Conservation (phyloP, 140 eudicot species). For the Flaveria floridana region DNA sequence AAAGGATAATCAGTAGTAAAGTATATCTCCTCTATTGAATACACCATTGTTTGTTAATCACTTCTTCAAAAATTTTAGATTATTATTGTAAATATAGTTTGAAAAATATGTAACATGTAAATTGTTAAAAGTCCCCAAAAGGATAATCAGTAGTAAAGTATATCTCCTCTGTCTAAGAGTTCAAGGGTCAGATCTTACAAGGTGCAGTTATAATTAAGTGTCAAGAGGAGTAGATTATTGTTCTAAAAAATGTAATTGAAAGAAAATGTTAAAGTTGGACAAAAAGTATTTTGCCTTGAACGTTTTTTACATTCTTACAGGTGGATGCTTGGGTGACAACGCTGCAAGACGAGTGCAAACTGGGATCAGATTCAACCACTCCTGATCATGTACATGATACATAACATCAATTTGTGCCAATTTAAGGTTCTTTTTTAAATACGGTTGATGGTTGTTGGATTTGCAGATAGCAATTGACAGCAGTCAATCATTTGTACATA, state of each 20-base stretch:
- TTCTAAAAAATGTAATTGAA: not conserved
- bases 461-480: conserved; percentile 12
- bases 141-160: no score
- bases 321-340: conserved; percentile 83
- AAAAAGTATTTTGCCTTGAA: not conserved
- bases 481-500: conserved; percentile 29
- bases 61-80: no score
- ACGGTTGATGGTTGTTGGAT: conserved; percentile 23
- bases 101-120: no score
- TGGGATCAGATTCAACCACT: conserved; percentile 33
- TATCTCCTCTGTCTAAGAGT: no score
- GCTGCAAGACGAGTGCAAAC: conserved; percentile 54
- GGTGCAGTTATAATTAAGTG: no score
- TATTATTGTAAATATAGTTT: no score
- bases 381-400: conserved; percentile 15
- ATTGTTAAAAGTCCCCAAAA: no score
- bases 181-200: no score
- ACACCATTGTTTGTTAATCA: no score
- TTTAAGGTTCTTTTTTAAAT: conserved; percentile 8
- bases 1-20: no score
- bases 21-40: no score
- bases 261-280: not conserved
- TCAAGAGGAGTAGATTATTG: not conserved
- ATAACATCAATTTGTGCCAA: not conserved
- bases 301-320: conserved; percentile 37